Percentiles rank a stretch among this genome's conserved stretches.
phyloP scores from a whole-genome alignment of 2,329 filamentous ascomycete species.

The Colletotrichum sidae region DNA sequence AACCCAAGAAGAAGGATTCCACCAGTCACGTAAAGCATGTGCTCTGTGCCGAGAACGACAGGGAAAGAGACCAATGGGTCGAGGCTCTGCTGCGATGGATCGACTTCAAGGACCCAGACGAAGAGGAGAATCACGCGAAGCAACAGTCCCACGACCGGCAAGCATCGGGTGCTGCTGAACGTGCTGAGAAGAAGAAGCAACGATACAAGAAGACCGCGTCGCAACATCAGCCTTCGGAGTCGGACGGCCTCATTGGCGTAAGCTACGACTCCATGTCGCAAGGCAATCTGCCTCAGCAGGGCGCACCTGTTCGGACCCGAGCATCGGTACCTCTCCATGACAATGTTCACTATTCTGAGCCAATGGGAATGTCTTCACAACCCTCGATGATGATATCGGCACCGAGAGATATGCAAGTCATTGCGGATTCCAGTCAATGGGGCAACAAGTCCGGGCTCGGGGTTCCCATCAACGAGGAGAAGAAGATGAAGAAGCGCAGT shows the following conservation, averaged over 20 bases:
- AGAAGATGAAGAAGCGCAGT: conserved; percentile 83
- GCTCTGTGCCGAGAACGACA: conserved; percentile 93
- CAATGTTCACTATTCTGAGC: conserved; percentile 42
- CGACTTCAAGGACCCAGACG: conserved; percentile 74
- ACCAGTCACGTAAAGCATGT: conserved; percentile 90
- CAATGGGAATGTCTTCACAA: conserved; percentile 51
- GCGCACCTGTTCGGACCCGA: conserved; percentile 52
- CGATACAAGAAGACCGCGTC: conserved; percentile 45
- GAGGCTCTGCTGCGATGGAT: conserved; percentile 90
- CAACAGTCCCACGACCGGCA: conserved; percentile 54
- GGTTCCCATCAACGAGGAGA: conserved; percentile 73
- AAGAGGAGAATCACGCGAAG: conserved; percentile 59
- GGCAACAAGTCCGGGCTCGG: conserved; percentile 76
- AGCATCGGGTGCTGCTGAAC: conserved; percentile 45
- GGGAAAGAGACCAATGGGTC: conserved; percentile 94
- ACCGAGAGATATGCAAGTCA: conserved; percentile 85
- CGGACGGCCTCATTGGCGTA: conserved; percentile 66
- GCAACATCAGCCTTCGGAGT: conserved; percentile 51
- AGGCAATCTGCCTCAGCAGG: conserved; percentile 60
- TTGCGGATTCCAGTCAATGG: conserved; percentile 86
- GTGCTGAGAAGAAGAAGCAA: conserved; percentile 45
- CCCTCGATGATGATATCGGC: conserved; percentile 76
- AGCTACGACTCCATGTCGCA: conserved; percentile 68
- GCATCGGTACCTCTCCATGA: conserved; percentile 50
- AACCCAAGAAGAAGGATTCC: conserved; percentile 96